Percentiles rank a stretch among this genome's conserved stretches.
phyloP scores from a whole-genome alignment of 1,139 yeast species.

The Chernovozyma aurita region DNA sequence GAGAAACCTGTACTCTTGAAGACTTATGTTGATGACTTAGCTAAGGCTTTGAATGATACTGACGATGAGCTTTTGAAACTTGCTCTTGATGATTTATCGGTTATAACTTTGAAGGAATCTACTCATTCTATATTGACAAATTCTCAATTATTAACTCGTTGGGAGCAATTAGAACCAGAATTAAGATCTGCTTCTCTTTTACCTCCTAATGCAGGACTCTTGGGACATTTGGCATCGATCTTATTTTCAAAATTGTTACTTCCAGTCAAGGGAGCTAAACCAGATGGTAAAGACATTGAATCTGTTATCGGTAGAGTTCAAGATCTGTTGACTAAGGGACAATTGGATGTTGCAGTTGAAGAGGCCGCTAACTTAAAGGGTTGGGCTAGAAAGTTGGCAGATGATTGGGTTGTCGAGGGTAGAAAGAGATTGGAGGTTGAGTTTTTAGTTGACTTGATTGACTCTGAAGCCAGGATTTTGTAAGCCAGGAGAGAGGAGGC shows the following conservation, averaged over 20 bases:
- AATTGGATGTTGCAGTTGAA: constrained; percentile 84
- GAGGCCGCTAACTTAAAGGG: constrained; percentile 89
- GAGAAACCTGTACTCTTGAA: constrained; percentile 30
- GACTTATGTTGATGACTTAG: constrained; percentile 46
- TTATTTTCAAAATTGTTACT: constrained; percentile 73
- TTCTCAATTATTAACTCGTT: constrained; percentile 67
- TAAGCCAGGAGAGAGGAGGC: constrained; percentile 9
- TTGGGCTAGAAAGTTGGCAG: constrained; percentile 86
- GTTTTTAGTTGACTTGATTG: constrained; percentile 64
- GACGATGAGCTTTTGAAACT: constrained; percentile 39
- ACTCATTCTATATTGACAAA: constrained; percentile 55
- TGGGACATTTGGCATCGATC: constrained; percentile 83
- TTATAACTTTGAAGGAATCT: constrained; percentile 46
- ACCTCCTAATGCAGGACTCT: constrained; percentile 93
- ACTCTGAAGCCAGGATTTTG: constrained; percentile 49
- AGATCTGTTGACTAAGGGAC: constrained; percentile 68
- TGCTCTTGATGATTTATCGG: constrained; percentile 34
- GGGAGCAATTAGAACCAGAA: constrained; percentile 79
- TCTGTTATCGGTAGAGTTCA: constrained; percentile 85
- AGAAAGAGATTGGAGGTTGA: constrained; percentile 87
- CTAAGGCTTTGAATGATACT: constrained; percentile 36
- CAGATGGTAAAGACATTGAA: constrained; percentile 80
- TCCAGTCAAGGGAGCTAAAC: constrained; percentile 51
- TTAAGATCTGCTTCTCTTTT: constrained; percentile 82
- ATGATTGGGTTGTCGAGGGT: constrained; percentile 87